Percentiles rank a stretch among this genome's conserved stretches.
Conservation (phyloP, 768 basidiomycete genomes). For the Mrakia gelida region DNA sequence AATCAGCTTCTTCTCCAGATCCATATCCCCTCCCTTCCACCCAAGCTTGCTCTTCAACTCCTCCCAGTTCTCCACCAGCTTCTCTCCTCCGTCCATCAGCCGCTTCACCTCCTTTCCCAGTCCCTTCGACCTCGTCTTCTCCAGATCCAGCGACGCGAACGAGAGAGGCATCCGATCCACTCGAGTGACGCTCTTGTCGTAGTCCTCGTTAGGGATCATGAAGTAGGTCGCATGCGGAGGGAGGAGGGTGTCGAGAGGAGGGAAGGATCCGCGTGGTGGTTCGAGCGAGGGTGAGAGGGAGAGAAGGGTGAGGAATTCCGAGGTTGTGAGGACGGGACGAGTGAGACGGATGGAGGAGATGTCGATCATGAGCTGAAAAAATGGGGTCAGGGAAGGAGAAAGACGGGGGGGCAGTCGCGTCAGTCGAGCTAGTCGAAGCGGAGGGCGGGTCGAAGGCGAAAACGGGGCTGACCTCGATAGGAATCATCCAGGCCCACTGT, state of each 20-base stretch:
- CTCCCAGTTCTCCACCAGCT: conserved; percentile 36
- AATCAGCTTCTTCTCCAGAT: conserved; percentile 44
- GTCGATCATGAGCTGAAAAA: conserved; percentile 47
- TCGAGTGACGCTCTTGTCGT: conserved; percentile 48
- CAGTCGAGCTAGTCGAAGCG: not conserved
- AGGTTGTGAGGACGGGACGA: conserved; percentile 47
- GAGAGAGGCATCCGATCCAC: conserved; percentile 45
- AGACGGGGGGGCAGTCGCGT: not conserved
- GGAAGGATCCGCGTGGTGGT: conserved; percentile 47
- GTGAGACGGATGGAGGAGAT: conserved; percentile 47
- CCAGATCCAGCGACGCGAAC: not conserved
- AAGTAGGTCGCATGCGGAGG: conserved; percentile 41
- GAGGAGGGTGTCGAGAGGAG: conserved; percentile 43
- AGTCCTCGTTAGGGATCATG: conserved; percentile 48
- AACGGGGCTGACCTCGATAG: conserved; percentile 32
- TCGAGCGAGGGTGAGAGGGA: conserved; percentile 45
- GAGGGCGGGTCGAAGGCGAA: not conserved
- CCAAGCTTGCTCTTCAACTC: conserved; percentile 32
- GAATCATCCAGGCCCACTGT: conserved; percentile 36
- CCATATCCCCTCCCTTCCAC: conserved; percentile 36
- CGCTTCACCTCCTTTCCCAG: not conserved
- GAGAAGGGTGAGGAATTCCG: conserved; percentile 50
- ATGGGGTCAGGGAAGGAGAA: not conserved
- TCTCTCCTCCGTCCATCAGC: not conserved
- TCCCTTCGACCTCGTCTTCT: not conserved